Percentiles rank a stretch among this genome's conserved stretches.
Conservation (phyloP, 1,284 basidiomycete genomes). For the Leccinum colubrinum region DNA sequence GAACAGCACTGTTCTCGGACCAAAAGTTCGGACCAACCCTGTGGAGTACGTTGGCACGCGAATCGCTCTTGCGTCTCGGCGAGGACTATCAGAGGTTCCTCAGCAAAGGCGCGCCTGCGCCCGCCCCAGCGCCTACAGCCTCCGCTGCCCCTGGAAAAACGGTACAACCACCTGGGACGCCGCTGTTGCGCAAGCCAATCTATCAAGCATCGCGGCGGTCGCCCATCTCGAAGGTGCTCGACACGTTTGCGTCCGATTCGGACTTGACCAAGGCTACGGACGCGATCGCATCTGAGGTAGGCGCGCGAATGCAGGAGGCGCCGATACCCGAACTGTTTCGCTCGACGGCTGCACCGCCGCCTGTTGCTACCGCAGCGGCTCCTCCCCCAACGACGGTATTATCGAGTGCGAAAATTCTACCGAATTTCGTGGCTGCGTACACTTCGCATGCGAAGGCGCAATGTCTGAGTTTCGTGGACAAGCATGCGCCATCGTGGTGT, state of each 20-base stretch:
- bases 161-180: constrained; percentile 35
- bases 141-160: constrained; percentile 22
- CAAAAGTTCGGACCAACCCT: constrained; percentile 64
- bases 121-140: constrained; percentile 24
- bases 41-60: constrained; percentile 61
- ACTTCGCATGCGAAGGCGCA: constrained; percentile 7
- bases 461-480: constrained; percentile 8
- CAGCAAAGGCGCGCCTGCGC: constrained; percentile 41
- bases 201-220: constrained; percentile 42
- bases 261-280: constrained; percentile 49
- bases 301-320: constrained; percentile 30
- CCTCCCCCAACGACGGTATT: background rate
- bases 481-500: constrained; percentile 33
- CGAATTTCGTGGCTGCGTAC: constrained; percentile 20
- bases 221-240: constrained; percentile 48
- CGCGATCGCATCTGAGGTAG: constrained; percentile 36
- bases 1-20: constrained; percentile 65
- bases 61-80: constrained; percentile 59
- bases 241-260: constrained; percentile 58
- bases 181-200: constrained; percentile 48
- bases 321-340: constrained; percentile 63
- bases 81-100: constrained; percentile 62
- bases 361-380: background rate
- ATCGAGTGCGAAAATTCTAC: background rate
- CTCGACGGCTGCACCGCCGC: constrained; percentile 35